Percentiles rank a stretch among this genome's conserved stretches.
These are phyloP conservation scores for Candida labiduridarum DNA, from an alignment of 1,139 yeast genomes.

Conservation along the genomic window DNA sequence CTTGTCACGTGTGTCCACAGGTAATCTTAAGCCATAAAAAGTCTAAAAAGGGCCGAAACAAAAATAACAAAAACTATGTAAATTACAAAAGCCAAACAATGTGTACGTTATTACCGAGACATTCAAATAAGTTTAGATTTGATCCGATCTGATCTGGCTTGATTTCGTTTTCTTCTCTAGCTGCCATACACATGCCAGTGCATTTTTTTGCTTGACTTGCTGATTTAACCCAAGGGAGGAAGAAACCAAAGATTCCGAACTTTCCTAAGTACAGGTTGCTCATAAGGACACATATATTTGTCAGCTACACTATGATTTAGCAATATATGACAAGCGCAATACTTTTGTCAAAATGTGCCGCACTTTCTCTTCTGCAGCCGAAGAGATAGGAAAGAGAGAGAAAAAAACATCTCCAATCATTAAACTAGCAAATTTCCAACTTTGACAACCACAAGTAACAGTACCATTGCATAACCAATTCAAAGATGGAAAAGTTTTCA, in stretches of 20 bases:
- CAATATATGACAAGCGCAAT: not conserved
- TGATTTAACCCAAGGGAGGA: not conserved
- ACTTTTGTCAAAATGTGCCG: not conserved
- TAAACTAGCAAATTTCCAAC: too few relatives aligned
- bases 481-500: conserved; percentile 72
- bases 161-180: too few relatives aligned
- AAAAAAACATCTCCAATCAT: not conserved
- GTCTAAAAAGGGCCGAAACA: too few relatives aligned
- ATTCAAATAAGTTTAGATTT: too few relatives aligned
- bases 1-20: not conserved
- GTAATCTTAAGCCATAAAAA: too few relatives aligned
- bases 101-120: too few relatives aligned
- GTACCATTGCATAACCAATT: not conserved
- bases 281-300: not conserved
- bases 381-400: not conserved
- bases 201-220: not conserved
- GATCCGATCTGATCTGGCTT: too few relatives aligned
- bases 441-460: not conserved
- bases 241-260: not conserved
- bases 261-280: not conserved
- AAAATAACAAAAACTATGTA: too few relatives aligned
- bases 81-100: too few relatives aligned
- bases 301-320: not conserved
- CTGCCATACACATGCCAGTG: too few relatives aligned
- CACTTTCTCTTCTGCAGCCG: not conserved